Conservation (phyloP, 176 grass and related monocot species). For the Carex scoparia region DNA sequence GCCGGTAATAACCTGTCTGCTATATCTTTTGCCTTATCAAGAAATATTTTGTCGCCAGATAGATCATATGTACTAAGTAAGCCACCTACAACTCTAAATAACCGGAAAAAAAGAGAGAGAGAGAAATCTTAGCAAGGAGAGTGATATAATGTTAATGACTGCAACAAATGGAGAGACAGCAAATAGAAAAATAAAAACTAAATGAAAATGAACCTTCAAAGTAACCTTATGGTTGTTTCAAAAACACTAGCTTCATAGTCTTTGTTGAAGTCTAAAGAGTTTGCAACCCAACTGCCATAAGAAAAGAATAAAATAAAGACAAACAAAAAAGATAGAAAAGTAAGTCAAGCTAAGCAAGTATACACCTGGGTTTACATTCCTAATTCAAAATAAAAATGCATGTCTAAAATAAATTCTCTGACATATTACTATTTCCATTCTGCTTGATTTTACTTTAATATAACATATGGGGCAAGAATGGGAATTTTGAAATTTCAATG, state of each 20-base stretch:
- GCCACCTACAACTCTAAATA: slow-evolving; percentile 90
- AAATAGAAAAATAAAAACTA: slow-evolving; percentile 18
- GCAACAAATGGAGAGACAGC: slow-evolving; percentile 6
- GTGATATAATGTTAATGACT: background rate
- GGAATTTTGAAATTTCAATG: background rate
- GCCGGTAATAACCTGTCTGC: slow-evolving; percentile 86
- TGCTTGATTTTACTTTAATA: background rate
- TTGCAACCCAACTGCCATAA: slow-evolving; percentile 85
- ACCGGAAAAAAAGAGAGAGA: slow-evolving; percentile 2
- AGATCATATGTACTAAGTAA: slow-evolving; percentile 90
- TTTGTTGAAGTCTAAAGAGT: slow-evolving; percentile 94
- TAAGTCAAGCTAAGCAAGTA: slow-evolving; percentile 19
- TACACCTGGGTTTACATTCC: slow-evolving; percentile 14
- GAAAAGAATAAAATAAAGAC: slow-evolving; percentile 20
- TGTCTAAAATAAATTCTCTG: background rate
- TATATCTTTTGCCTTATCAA: slow-evolving; percentile 95
- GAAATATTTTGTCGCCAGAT: slow-evolving; percentile 88
- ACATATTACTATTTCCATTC: background rate
- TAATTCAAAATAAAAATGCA: slow-evolving; percentile 19
- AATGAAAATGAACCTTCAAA: slow-evolving; percentile 76
- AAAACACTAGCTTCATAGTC: slow-evolving; percentile 96
- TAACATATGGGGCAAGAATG: background rate
- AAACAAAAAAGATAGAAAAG: slow-evolving; percentile 1
- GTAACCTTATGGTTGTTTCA: slow-evolving; percentile 99
- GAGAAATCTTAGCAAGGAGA: slow-evolving; percentile 26